Evolutionary conservation across 495 filamentous ascomycete species (phyloP), one percentile per base, ranked within the genome.

Genomic region (Aspergillus bridgeri): DNA sequence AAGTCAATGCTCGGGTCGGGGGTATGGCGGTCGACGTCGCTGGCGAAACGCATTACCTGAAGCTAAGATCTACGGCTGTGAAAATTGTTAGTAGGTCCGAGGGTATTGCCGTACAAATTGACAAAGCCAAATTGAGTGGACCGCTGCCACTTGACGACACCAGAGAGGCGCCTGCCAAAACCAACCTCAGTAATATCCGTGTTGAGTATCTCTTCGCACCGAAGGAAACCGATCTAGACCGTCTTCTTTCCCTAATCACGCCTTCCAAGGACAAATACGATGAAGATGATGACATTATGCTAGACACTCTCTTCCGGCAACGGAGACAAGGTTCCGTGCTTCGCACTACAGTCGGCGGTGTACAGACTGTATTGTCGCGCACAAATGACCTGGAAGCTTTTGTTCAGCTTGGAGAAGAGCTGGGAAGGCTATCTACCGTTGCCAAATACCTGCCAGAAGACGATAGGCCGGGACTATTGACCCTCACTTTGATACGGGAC

Each of bases 391-490:
- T 96, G 13, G 69, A 78, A 18, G 79, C 79, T 44, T 72, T 99
- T 6, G 76, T 85, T n/a, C 78, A 77, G 18, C 79, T 99, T 6
- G 84, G 80, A 1, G 84, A 88, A 44, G 95, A 99, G 65, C 57
- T 98, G 33, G 79, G 87, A 15, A 87, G 86, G 62, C 75, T 98
- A 6, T 88, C 91, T 11, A 94, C 85, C 6, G 91, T 98, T 23
- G 83, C 94, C 13, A 97, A 96, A 65, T 97, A 98, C 65, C 78
- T 99, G 5, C 92, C 95, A 0, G 92, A 98, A 66, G 95, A 98
- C 73, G 93, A 97, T 59, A 85, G 94, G 0, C 95, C 95, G 15
- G 95, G 95, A 0, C 75, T 98, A 24, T 71, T 99, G 33, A 92
- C 87, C 6, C 73, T 98, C 17, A 75, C 80, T 9, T 71, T 83